These are phyloP conservation scores for Coleophoma eucalyptorum DNA, from an alignment of 2,329 filamentous ascomycete species.

Conservation along the genomic window DNA sequence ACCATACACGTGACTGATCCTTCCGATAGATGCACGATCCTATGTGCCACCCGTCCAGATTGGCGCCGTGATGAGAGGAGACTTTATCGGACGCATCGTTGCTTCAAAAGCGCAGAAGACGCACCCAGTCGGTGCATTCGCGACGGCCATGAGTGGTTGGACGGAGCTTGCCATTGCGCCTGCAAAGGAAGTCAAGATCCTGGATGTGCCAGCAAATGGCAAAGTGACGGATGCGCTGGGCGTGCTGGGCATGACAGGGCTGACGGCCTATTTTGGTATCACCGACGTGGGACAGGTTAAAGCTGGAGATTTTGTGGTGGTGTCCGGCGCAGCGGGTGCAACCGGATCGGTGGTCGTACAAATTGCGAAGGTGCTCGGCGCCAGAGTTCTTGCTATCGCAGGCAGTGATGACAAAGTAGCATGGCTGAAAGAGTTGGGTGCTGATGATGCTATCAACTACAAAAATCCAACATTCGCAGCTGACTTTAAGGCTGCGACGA, in stretches of 20 bases:
- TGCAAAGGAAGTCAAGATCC: constrained; percentile 41
- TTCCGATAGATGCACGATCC: constrained; percentile 38
- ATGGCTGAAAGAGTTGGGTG: constrained; percentile 60
- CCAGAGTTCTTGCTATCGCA: constrained; percentile 54
- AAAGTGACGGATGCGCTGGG: constrained; percentile 55
- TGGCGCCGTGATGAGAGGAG: constrained; percentile 63
- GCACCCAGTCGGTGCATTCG: constrained; percentile 52
- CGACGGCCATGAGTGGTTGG: constrained; percentile 56
- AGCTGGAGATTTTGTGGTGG: constrained; percentile 67
- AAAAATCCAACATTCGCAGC: constrained; percentile 58
- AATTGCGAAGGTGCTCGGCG: constrained; percentile 68
- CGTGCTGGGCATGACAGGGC: constrained; percentile 58
- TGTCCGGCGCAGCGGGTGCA: constrained; percentile 71
- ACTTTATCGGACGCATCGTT: constrained; percentile 54
- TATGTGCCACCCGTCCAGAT: constrained; percentile 65
- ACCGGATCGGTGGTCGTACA: constrained; percentile 72
- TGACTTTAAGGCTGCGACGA: constrained; percentile 53
- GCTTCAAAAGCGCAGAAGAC: constrained; percentile 48
- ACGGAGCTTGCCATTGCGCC: constrained; percentile 57
- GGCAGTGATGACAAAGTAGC: constrained; percentile 61
- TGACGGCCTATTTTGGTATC: constrained; percentile 75
- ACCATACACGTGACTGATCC: not conserved
- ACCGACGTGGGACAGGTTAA: constrained; percentile 61
- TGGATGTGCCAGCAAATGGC: constrained; percentile 33
- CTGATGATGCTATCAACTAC: constrained; percentile 64